Evolutionary conservation across 805 yeast species (phyloP).

Genomic region (Teunomyces funiuensis): DNA sequence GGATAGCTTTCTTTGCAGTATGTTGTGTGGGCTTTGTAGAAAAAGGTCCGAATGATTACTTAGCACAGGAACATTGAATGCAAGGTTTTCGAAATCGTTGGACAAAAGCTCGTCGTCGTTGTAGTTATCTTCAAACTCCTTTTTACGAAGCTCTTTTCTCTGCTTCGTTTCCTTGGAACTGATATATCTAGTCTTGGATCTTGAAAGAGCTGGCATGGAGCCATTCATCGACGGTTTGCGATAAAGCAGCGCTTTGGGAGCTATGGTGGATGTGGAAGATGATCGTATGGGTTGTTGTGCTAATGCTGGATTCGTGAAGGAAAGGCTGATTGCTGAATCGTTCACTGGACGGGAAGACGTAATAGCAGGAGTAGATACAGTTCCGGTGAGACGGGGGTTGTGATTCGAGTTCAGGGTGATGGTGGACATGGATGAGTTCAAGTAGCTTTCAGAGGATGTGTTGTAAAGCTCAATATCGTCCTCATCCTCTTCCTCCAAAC

Average conservation of each 20-base stretch:
- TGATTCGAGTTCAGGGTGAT: conserved; percentile 10
- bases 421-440: conserved; percentile 11
- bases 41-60: conserved; percentile 35
- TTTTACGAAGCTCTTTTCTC: conserved; percentile 36
- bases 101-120: conserved; percentile 40
- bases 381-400: conserved; percentile 2
- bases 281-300: neutral
- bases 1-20: neutral
- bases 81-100: conserved; percentile 36
- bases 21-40: conserved; percentile 9
- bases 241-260: neutral
- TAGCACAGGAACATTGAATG: conserved; percentile 45
- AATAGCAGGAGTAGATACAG: conserved; percentile 5
- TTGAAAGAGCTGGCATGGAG: conserved; percentile 15
- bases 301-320: neutral
- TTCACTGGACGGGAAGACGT: neutral
- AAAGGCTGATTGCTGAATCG: neutral
- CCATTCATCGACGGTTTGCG: neutral
- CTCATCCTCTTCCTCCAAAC: conserved; percentile 8
- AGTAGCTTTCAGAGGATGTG: conserved; percentile 1
- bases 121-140: conserved; percentile 41
- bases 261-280: neutral
- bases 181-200: conserved; percentile 36
- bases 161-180: conserved; percentile 39
- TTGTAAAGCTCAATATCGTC: conserved; percentile 5